Evolutionary conservation across 805 yeast genomes (phyloP), one percentile per base, ranked within the genome.

Genomic region (Ogataea ramenticola): DNA sequence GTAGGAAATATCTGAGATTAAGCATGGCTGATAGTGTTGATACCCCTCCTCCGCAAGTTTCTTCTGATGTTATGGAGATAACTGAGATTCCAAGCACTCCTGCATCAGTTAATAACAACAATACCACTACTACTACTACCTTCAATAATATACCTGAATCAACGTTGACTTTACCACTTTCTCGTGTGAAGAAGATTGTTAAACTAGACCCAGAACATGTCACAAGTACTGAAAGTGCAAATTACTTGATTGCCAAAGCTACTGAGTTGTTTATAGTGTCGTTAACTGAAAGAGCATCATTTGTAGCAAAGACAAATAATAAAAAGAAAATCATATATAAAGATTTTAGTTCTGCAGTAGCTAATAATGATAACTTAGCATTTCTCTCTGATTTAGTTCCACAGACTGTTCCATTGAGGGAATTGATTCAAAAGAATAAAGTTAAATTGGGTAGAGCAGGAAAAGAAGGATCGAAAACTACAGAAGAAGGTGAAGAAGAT

Each of bases 181-280:
- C 86, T 2, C 76, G 85, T 49, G 78, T 86, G 50, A 83, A 82
- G 55, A 73, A 80, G 51, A 80, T 86, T 43, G 74, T 86, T 58
- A 84, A 82, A 54, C 72, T 82, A 57, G 95, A 86, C 57, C 86
- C 88, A 15, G 89, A 81, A 33, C 82, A 82, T 51, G 62, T 71
- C 7, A 75, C 81, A 2, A 79, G 86, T 2, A 77, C 88, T 2
- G 82, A 77, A 45, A 68, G 80, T 26, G 87, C 91, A 0, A 86
- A 82, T n/a, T 81, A 77, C 57, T 74, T 87, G 15, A 69, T 86
- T 7, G 87, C 86, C 2, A 71, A 82, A n/a, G 89, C 93, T 9
- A 79, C 91, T 0, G 93, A 86, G 54, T 62, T 83, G 20, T 86
- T 86, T 56, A 71, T 85, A 20, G 81, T 80, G 60, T 76, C 79